Conservation (phyloP, 352 stramenopile species). For the Nothophytophthora sp. region DNA sequence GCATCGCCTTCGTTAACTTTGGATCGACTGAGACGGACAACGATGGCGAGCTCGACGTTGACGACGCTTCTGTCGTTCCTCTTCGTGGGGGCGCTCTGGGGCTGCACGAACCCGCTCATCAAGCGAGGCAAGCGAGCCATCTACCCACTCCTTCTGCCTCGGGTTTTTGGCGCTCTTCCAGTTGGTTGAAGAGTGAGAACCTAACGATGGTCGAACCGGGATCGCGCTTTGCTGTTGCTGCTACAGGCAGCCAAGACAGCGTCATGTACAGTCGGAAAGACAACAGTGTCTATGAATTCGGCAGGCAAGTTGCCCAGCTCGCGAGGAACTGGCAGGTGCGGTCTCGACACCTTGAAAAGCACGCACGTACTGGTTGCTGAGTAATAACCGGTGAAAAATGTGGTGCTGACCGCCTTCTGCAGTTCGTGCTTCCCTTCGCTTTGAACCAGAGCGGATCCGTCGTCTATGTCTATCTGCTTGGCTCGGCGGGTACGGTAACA, state of each 20-base stretch:
- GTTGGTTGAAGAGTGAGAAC: no score
- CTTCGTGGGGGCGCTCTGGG: constrained; percentile 83
- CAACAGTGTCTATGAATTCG: constrained; percentile 59
- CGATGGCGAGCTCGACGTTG: constrained; percentile 15
- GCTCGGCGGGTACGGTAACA: constrained; percentile 59
- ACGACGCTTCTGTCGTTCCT: constrained; percentile 76
- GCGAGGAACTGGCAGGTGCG: constrained; percentile 76
- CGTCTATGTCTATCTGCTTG: constrained; percentile 78
- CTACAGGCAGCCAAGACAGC: constrained; percentile 49
- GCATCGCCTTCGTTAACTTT: no score
- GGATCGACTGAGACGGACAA: background rate
- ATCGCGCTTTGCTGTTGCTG: background rate
- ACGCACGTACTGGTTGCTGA: no score
- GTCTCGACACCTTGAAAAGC: no score
- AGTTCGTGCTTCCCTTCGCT: constrained; percentile 84
- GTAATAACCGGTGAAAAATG: no score
- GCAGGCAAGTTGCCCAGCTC: constrained; percentile 44
- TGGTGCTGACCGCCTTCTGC: background rate
- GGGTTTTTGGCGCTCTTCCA: no score
- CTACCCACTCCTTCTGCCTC: background rate
- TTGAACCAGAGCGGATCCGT: constrained; percentile 86
- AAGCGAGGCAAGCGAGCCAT: constrained; percentile 49
- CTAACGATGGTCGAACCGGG: no score
- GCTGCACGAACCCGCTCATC: constrained; percentile 86
- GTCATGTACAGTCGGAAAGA: constrained; percentile 58